Evolutionary conservation across 2,329 filamentous ascomycete species (phyloP).

Genomic region (Pseudodiploospora longispora): DNA sequence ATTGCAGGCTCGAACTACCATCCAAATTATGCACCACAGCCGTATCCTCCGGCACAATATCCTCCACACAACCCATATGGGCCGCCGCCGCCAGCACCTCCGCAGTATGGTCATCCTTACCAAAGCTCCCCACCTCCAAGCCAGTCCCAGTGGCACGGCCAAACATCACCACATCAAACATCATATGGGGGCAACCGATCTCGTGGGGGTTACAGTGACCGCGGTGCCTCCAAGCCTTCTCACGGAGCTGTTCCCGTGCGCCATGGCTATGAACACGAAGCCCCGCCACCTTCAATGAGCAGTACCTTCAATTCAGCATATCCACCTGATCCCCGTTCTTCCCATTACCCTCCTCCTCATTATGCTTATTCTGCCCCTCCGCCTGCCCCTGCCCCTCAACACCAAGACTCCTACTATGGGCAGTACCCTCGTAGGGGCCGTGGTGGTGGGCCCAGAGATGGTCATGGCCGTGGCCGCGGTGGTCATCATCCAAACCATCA

Average conservation of each 20-base stretch:
- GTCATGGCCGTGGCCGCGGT: slow-evolving; percentile 33
- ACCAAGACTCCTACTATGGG: slow-evolving; percentile 26
- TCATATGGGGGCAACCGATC: slow-evolving; percentile 21
- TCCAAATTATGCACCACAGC: slow-evolving; percentile 50
- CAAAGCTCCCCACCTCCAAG: slow-evolving; percentile 26
- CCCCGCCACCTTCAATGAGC: slow-evolving; percentile 24
- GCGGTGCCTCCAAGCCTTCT: slow-evolving; percentile 28
- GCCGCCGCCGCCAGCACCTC: slow-evolving; percentile 29
- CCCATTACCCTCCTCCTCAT: slow-evolving; percentile 23
- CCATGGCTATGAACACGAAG: slow-evolving; percentile 26
- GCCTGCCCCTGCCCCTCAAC: slow-evolving; percentile 25
- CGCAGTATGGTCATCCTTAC: slow-evolving; percentile 29
- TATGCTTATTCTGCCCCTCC: slow-evolving; percentile 34
- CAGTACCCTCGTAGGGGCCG: slow-evolving; percentile 26
- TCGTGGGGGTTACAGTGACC: slow-evolving; percentile 39
- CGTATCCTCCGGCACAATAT: slow-evolving; percentile 36
- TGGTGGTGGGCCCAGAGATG: slow-evolving; percentile 23
- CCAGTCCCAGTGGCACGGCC: slow-evolving; percentile 27
- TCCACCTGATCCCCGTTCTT: slow-evolving; percentile 30
- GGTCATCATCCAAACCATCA: slow-evolving; percentile 26
- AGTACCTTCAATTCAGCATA: slow-evolving; percentile 32
- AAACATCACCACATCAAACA: slow-evolving; percentile 24
- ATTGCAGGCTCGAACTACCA: slow-evolving; percentile 49
- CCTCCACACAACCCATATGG: slow-evolving; percentile 37
- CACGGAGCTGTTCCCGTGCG: slow-evolving; percentile 24